Percentiles rank a stretch among this genome's conserved stretches.
These are phyloP conservation scores for Fusarium caatingaense DNA, from an alignment of 2,329 filamentous ascomycete genomes.

Conservation along the genomic window DNA sequence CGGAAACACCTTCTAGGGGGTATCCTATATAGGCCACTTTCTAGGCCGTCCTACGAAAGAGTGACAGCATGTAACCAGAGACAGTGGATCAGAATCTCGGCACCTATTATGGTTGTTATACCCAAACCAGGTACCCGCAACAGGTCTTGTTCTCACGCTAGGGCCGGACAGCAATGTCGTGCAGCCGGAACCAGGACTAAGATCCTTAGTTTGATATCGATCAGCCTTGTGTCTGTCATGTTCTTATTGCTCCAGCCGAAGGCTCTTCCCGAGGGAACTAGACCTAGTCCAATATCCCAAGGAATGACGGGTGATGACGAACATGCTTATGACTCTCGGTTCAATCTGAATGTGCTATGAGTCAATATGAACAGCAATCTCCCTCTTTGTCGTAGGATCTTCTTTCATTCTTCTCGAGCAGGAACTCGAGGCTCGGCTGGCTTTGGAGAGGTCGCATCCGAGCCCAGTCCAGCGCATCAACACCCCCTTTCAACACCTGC, in stretches of 20 bases:
- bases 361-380: background rate
- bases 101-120: background rate
- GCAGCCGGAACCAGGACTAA: constrained; percentile 29
- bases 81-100: constrained; percentile 7
- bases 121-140: constrained; percentile 24
- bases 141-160: constrained; percentile 15
- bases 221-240: constrained; percentile 20
- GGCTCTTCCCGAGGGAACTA: background rate
- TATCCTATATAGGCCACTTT: background rate
- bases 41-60: background rate
- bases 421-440: background rate
- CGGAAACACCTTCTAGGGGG: background rate
- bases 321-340: background rate
- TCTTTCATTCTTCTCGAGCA: too few relatives aligned
- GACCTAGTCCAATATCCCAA: background rate
- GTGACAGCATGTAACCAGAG: background rate
- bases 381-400: background rate
- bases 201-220: constrained; percentile 20
- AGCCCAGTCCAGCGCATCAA: constrained; percentile 1
- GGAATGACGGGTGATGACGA: constrained; percentile 5
- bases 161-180: constrained; percentile 33
- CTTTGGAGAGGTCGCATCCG: constrained; percentile 5
- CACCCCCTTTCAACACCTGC: constrained; percentile 27
- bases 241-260: background rate
- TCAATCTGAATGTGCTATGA: background rate